Conservation (phyloP, 2,329 filamentous ascomycete genomes). For the Beauveria asiatica region DNA sequence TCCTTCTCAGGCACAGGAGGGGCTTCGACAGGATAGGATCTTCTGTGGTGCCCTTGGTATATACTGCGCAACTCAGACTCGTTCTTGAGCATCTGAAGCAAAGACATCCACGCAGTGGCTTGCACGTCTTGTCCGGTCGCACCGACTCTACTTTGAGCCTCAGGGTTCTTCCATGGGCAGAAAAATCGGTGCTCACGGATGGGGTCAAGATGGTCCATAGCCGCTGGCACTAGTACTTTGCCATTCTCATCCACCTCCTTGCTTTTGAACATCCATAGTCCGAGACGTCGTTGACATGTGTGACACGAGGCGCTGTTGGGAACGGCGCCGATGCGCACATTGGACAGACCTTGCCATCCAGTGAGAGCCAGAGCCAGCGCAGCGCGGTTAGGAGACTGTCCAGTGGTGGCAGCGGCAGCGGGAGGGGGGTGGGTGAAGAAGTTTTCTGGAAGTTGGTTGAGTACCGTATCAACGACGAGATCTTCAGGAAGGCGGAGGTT, state of each 20-base stretch:
- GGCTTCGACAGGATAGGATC: constrained; percentile 13
- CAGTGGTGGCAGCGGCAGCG: constrained; percentile 19
- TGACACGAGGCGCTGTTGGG: constrained; percentile 71
- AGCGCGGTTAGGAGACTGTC: constrained; percentile 41
- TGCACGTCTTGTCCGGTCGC: constrained; percentile 26
- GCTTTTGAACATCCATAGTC: constrained; percentile 87
- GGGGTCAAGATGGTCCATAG: constrained; percentile 60
- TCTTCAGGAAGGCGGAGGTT: constrained; percentile 49
- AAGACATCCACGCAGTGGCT: constrained; percentile 45
- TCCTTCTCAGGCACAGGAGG: constrained; percentile 12
- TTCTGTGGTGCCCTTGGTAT: constrained; percentile 24
- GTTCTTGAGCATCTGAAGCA: constrained; percentile 48
- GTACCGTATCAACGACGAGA: constrained; percentile 41
- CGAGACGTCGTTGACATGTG: constrained; percentile 79
- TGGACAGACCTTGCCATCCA: constrained; percentile 64
- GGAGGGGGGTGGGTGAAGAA: constrained; percentile 44
- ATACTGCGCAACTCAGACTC: constrained; percentile 43
- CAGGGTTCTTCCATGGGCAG: constrained; percentile 67
- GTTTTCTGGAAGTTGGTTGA: constrained; percentile 41
- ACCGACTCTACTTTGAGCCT: constrained; percentile 44
- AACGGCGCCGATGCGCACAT: constrained; percentile 47
- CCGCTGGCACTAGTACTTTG: constrained; percentile 47
- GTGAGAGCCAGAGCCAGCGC: constrained; percentile 63
- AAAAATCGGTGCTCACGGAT: constrained; percentile 71
- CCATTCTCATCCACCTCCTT: constrained; percentile 53